phyloP scores from a whole-genome alignment of 495 filamentous ascomycete genomes.

The Melanomma pulvis-pyrius region DNA sequence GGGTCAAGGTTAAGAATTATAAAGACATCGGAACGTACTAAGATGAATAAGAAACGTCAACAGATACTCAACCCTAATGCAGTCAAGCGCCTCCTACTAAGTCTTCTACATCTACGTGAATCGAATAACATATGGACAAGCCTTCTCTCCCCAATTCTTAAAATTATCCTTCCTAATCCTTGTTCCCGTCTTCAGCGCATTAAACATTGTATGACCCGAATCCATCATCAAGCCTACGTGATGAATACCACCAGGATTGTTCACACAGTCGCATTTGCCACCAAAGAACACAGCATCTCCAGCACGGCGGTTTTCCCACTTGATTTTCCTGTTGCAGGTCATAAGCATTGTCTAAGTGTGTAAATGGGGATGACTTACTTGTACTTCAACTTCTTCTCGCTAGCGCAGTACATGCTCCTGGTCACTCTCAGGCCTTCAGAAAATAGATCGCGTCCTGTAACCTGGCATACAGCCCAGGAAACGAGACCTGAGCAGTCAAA shows the following conservation, averaged over 20 bases:
- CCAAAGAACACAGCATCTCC: slow-evolving; percentile 45
- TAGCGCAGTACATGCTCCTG: slow-evolving; percentile 40
- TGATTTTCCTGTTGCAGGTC: slow-evolving; percentile 27
- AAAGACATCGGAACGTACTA: no score
- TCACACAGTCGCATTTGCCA: slow-evolving; percentile 32
- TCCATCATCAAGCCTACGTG: slow-evolving; percentile 41
- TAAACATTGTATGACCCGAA: slow-evolving; percentile 22
- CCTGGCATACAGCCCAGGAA: slow-evolving; percentile 41
- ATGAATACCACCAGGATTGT: slow-evolving; percentile 34
- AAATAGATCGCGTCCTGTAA: slow-evolving; percentile 39
- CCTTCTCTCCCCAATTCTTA: slow-evolving; percentile 23
- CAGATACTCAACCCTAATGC: no score
- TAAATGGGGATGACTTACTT: slow-evolving; percentile 19
- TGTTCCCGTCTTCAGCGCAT: slow-evolving; percentile 33
- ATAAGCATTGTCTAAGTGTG: not conserved
- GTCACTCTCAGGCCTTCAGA: slow-evolving; percentile 35
- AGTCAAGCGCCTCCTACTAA: not conserved
- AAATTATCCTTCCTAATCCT: slow-evolving; percentile 29
- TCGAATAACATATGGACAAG: slow-evolving; percentile 29
- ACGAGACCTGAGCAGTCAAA: slow-evolving; percentile 44
- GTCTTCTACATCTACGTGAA: slow-evolving; percentile 4
- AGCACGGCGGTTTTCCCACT: slow-evolving; percentile 30
- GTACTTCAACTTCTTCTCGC: slow-evolving; percentile 28
- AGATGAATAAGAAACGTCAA: no score
- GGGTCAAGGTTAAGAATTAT: no score